phyloP scores from a whole-genome alignment of 1,284 basidiomycete species.

The Melampsora larici-populina region DNA sequence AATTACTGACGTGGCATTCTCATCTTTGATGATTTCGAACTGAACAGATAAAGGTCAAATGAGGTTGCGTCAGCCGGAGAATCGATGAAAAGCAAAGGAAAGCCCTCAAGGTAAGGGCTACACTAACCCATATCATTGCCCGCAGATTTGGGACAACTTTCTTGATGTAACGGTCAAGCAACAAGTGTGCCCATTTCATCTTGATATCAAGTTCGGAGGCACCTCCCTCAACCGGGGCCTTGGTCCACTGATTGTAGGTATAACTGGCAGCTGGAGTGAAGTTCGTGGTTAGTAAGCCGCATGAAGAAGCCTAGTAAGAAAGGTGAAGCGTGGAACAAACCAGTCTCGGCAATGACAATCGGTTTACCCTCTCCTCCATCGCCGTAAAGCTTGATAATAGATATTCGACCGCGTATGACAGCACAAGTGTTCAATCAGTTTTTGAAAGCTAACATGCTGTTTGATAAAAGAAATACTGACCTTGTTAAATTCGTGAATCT shows the following conservation, averaged over 20 bases:
- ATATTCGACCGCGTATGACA: not conserved
- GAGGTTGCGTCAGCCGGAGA: not conserved
- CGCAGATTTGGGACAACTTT: conserved; percentile 5
- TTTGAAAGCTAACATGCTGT: not conserved
- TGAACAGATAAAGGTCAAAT: not conserved
- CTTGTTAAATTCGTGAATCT: conserved; percentile 20
- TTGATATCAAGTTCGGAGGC: conserved; percentile 20
- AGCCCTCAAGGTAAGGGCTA: not conserved
- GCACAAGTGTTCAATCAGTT: not conserved
- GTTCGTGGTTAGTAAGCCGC: not conserved
- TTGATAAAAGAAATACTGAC: not conserved
- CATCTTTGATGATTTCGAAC: conserved; percentile 26
- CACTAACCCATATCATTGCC: conserved; percentile 28
- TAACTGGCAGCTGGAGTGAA: conserved; percentile 16
- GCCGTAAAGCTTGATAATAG: conserved; percentile 19
- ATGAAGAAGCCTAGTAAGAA: no score
- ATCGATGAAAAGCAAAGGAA: not conserved
- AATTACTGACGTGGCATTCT: conserved; percentile 23
- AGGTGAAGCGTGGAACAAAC: not conserved
- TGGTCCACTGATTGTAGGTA: conserved; percentile 8
- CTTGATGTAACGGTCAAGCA: conserved; percentile 37
- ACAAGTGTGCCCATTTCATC: conserved; percentile 26
- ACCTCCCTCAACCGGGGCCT: conserved; percentile 14
- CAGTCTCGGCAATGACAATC: conserved; percentile 23
- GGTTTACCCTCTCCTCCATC: conserved; percentile 13